Conservation (phyloP, 2,329 filamentous ascomycete genomes). For the Colletotrichum agaves region DNA sequence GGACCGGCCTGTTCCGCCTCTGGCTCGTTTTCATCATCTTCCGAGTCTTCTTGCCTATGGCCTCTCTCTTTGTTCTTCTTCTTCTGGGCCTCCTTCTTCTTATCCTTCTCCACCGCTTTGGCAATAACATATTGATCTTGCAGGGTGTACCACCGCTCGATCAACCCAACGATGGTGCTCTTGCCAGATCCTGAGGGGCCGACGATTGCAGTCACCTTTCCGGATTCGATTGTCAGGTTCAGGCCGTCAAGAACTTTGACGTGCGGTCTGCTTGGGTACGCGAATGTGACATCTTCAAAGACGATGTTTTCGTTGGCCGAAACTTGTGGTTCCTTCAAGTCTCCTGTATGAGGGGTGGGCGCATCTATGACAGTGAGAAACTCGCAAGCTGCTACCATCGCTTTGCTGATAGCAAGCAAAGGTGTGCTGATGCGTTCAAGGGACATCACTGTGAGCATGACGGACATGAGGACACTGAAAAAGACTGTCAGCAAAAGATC, state of each 20-base stretch:
- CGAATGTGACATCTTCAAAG: conserved; percentile 74
- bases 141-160: conserved; percentile 78
- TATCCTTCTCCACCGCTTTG: conserved; percentile 60
- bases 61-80: conserved; percentile 47
- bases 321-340: conserved; percentile 50
- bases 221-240: conserved; percentile 67
- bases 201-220: conserved; percentile 79
- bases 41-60: conserved; percentile 43
- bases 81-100: conserved; percentile 54
- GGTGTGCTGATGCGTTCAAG: conserved; percentile 68
- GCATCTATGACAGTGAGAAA: conserved; percentile 67
- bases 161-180: conserved; percentile 76
- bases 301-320: conserved; percentile 54
- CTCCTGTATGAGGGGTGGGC: conserved; percentile 50
- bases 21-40: conserved; percentile 40
- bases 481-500: not conserved
- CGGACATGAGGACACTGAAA: conserved; percentile 62
- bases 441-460: conserved; percentile 68
- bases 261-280: conserved; percentile 75
- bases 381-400: conserved; percentile 66
- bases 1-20: conserved; percentile 51
- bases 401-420: conserved; percentile 67
- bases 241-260: conserved; percentile 72
- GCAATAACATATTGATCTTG: conserved; percentile 63
- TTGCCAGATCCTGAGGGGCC: conserved; percentile 80